Conservation (phyloP, 192 early-diverging fungal species). For the Coemansia sp. region DNA sequence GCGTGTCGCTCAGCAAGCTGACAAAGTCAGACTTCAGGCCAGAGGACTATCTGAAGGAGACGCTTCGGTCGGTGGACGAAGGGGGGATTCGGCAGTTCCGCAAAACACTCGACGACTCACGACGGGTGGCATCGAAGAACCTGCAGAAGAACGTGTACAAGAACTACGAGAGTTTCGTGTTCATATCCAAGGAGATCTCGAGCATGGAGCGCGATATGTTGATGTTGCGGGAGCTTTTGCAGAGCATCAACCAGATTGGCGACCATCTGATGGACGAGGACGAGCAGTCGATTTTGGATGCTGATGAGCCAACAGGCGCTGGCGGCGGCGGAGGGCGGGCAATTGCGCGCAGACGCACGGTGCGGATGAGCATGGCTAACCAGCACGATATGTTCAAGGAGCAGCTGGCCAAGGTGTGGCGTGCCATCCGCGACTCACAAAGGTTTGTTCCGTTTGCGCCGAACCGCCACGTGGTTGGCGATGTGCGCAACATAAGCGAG, state of each 20-base stretch:
- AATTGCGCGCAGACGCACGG: conserved; percentile 47
- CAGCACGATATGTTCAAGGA: conserved; percentile 56
- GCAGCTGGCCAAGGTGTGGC: conserved; percentile 53
- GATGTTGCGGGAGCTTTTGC: conserved; percentile 59
- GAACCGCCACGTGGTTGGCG: conserved; percentile 71
- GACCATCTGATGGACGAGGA: conserved; percentile 57
- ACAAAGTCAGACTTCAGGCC: conserved; percentile 40
- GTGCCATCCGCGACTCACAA: conserved; percentile 55
- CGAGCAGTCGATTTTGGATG: conserved; percentile 27
- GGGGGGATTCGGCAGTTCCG: conserved; percentile 48
- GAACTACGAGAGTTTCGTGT: conserved; percentile 77
- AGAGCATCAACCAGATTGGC: conserved; percentile 62
- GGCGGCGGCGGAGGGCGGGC: conserved; percentile 3
- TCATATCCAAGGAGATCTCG: conserved; percentile 77
- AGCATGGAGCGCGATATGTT: conserved; percentile 73
- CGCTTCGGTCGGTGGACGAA: conserved; percentile 31
- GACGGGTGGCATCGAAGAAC: conserved; percentile 60
- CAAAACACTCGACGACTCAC: conserved; percentile 59
- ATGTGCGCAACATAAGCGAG: conserved; percentile 72
- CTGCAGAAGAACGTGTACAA: conserved; percentile 70
- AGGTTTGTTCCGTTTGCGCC: conserved; percentile 68
- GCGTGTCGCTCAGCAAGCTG: conserved; percentile 38
- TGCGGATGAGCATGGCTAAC: conserved; percentile 57
- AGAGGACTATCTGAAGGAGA: conserved; percentile 45
- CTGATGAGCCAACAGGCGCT: conserved; percentile 6